Conservation (phyloP, 2,329 filamentous ascomycete species). For the Cryphonectria radicalis region DNA sequence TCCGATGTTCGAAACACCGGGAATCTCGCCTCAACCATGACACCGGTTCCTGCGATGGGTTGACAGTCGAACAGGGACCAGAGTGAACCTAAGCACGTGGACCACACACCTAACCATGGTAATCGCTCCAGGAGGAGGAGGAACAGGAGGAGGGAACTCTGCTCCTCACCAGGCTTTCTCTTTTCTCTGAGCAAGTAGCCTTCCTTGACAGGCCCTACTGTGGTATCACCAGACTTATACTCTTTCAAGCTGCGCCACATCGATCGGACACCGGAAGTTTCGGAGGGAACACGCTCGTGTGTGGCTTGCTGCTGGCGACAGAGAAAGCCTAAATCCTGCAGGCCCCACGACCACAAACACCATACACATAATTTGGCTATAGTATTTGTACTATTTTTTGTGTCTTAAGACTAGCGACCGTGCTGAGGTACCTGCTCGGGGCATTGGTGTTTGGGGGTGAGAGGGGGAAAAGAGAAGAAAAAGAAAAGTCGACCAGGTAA, state of each 20-base stretch:
- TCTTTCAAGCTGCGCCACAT: not conserved
- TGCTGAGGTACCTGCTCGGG: not conserved
- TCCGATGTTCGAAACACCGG: conserved; percentile 7
- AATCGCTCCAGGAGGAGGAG: not conserved
- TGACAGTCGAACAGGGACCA: not conserved
- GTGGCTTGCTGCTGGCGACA: not conserved
- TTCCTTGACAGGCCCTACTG: not conserved
- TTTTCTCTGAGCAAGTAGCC: not conserved
- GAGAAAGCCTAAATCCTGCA: not conserved
- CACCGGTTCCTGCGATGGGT: not conserved
- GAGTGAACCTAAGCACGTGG: not conserved
- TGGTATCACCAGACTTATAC: not conserved
- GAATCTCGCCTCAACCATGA: conserved; percentile 2
- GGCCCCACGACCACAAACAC: not conserved
- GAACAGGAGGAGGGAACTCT: not conserved
- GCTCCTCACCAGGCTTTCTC: not conserved
- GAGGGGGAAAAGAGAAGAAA: not conserved
- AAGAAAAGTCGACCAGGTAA: conserved; percentile 5
- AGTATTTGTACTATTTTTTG: not conserved
- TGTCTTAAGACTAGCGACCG: no score
- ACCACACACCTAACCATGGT: not conserved
- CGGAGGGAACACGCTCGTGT: not conserved
- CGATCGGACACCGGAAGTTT: not conserved
- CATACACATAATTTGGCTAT: not conserved
- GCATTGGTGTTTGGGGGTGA: not conserved